Evolutionary conservation across 768 basidiomycete genomes (phyloP), one percentile per base, ranked within the genome.

Genomic region (Kwoniella dejecticola): DNA sequence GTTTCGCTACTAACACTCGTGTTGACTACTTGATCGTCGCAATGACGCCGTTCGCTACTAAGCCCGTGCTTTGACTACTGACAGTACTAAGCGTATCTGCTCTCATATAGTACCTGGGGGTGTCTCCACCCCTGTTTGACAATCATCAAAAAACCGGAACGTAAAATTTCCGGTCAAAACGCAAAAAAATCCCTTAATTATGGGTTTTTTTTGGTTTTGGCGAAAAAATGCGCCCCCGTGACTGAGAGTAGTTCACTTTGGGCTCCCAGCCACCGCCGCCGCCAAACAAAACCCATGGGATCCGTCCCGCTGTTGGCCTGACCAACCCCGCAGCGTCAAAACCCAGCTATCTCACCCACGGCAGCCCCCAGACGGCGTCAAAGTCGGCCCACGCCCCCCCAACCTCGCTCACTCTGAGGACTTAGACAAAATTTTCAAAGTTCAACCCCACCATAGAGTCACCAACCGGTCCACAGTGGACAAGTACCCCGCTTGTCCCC

Each of bases 341-440:
- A 7, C 33, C 7, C 15, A 15, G 33, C 7, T 36, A 36, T 36
- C 33, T 36, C 7, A 7, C 7, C 33, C 33, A 7, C 33, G 15
- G 7, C 7, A 36, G 33, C 7, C 7, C 7, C 33, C 15, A 36
- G 7, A 15, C 7, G 33, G 7, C 33, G 33, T 86, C 70, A 82
- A 83, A 84, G 80, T 81, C 79, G 79, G 83, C 81, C 85, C 86
- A 86, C 85, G 79, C 80, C 84, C 84, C 85, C 85, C 85, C 82
- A 86, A 86, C 82, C 86, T 87, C 84, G 85, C 85, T 83, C 86
- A 86, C 84, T 13, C 11, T 13, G 86, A 86, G 86, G 86, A 86
- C 83, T 86, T 84, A 84, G 83, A 84, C 82, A 42, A 42, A 42
- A 13, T 31, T 27, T 27, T n/a, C 17, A 11, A 50, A 50, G 11